Conservation (phyloP, 169 alveolate species). For the Plasmodium vinckei region DNA sequence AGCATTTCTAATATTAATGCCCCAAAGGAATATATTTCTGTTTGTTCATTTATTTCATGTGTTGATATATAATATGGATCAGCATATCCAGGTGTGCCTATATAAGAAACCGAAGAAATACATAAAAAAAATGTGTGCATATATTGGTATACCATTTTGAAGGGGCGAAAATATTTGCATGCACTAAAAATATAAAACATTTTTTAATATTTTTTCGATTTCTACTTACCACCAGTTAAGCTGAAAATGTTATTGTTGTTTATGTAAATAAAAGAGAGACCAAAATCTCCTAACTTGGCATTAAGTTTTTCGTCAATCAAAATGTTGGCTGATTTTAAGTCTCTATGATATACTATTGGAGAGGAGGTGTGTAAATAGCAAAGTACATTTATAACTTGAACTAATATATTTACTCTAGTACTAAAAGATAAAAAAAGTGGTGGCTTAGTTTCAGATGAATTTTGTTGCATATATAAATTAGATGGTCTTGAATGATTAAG, state of each 20-base stretch:
- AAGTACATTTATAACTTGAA: slow-evolving; percentile 54
- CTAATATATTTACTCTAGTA: slow-evolving; percentile 47
- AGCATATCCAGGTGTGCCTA: slow-evolving; percentile 74
- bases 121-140: not conserved
- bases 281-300: slow-evolving; percentile 82
- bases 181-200: not conserved
- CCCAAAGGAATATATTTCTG: slow-evolving; percentile 71
- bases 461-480: not conserved
- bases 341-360: slow-evolving; percentile 80
- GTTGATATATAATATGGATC: slow-evolving; percentile 72
- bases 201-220: not conserved
- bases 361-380: slow-evolving; percentile 67
- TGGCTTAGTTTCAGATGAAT: not conserved
- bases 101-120: not conserved
- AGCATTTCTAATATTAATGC: slow-evolving; percentile 66
- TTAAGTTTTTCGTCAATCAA: slow-evolving; percentile 81
- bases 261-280: slow-evolving; percentile 71
- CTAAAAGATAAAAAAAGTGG: slow-evolving; percentile 40
- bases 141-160: not conserved
- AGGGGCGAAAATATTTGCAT: not conserved
- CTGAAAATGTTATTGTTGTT: slow-evolving; percentile 56
- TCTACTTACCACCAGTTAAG: slow-evolving; percentile 59
- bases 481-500: no score
- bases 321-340: slow-evolving; percentile 80
- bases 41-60: slow-evolving; percentile 71